Evolutionary conservation across 192 early-diverging fungal species (phyloP), one percentile per base, ranked within the genome.

Genomic region (Lunasporangiospora selenospora): DNA sequence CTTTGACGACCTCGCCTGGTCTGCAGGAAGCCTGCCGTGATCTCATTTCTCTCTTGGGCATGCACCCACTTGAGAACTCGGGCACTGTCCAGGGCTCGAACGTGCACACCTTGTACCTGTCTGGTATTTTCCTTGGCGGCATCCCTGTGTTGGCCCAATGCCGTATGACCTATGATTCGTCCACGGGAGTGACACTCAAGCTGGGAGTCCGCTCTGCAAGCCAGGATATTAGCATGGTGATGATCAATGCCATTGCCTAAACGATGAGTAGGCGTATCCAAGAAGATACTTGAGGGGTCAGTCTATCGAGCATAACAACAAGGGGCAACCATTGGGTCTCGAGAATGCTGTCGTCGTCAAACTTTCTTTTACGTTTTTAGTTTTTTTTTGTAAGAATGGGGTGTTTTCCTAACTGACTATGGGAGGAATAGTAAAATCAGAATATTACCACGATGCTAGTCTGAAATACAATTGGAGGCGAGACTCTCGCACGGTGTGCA

Each of bases 111-210:
- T 84, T 96, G 26, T 64, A 90, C 29, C 70, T 98, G 60, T 87
- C 92, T 6, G 98, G 96, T 55, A 89, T 81, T 36, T 98, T 92
- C 87, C 83, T 94, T 65, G 95, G 95, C 37, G 87, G 88, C 12
- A 75, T 83, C 19, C 84, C 81, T 53, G 87, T 89, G 4, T 61
- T 97, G 16, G 91, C 88, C 9, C 83, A 92, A 47, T 90, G 88
- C 71, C 82, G 95, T n/a, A 95, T 98, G 94, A 92, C 92, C 19
- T 91, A 86, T 56, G 89, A 89, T 38, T 85, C 88, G 37, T 78
- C 86, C 19, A 77, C 88, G 1, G 96, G 95, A 3, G 95, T 99
- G 24, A 94, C 94, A 3, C 85, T 99, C 85, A 94, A 99, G 75
- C 69, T 99, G 46, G 87, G 89, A 0, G 90, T 93, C 30, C 87